A percentile compares a stretch with the other conserved stretches of the same genome.
Evolutionary conservation across 2,329 filamentous ascomycete species (phyloP).

Genomic region (Aspergillus pseudotamarii): DNA sequence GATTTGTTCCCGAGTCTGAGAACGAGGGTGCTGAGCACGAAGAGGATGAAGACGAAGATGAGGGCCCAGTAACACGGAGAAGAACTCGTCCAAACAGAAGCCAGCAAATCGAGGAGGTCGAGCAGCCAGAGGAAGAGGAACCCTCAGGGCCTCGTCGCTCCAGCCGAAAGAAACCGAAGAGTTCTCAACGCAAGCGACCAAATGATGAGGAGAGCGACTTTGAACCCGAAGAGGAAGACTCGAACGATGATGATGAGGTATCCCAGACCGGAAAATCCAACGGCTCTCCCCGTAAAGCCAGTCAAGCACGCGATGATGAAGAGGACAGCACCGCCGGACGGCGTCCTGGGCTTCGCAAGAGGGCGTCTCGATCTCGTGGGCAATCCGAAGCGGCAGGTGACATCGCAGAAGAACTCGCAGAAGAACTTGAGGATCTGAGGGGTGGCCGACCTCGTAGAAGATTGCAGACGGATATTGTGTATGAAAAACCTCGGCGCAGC

Average conservation of each 20-base stretch:
- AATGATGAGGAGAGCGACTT: conserved; percentile 65
- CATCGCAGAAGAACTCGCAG: conserved; percentile 60
- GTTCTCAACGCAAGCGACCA: conserved; percentile 47
- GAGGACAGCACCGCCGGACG: conserved; percentile 52
- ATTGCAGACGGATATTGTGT: conserved; percentile 37
- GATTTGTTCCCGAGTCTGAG: conserved; percentile 46
- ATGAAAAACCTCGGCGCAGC: conserved; percentile 56
- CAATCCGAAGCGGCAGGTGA: conserved; percentile 50
- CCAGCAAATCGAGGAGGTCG: conserved; percentile 27
- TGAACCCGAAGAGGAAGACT: conserved; percentile 57
- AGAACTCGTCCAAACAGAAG: conserved; percentile 36
- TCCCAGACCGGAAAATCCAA: conserved; percentile 55
- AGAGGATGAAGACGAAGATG: conserved; percentile 53
- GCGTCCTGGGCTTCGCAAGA: conserved; percentile 55
- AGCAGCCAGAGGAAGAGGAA: conserved; percentile 35
- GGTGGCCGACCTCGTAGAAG: conserved; percentile 47
- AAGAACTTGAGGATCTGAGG: conserved; percentile 59
- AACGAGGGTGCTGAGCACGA: conserved; percentile 39
- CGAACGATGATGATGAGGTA: conserved; percentile 54
- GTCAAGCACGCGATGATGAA: conserved; percentile 48
- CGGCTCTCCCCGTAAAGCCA: conserved; percentile 45
- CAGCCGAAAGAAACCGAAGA: conserved; percentile 44
- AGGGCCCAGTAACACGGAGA: conserved; percentile 53
- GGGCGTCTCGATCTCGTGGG: conserved; percentile 50
- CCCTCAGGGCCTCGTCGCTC: conserved; percentile 39